Evolutionary conservation across 83 land plant genomes (phyloP), one percentile per base, ranked within the genome.

Genomic region (Picea abies): DNA sequence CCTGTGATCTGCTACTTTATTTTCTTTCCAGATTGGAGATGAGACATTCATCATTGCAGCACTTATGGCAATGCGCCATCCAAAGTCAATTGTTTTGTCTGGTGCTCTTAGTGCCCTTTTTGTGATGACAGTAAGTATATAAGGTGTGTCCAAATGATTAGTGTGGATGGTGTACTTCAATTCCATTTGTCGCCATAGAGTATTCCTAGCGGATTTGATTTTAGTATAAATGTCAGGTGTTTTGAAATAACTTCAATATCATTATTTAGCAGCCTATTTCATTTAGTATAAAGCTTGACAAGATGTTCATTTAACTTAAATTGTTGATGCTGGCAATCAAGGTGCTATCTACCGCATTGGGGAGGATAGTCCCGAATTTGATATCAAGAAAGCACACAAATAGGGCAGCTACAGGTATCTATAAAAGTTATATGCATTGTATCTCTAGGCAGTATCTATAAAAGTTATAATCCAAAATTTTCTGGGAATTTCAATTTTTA

Each of bases 11-110:
- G 20, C 37, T 82, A 22, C 35, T 25, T 60, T 29, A 76, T 62
- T 68, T 1, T 68, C 26, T 52, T 68, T 32, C 69, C 80, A 97
- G 99, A 97, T 97, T 90, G 99, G 99, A 79, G 99, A 97, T 91
- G 99, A 97, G 77, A 97, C 99, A 26, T 97, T 97, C 83, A 97
- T 97, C 25, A 97, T 97, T 80, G 99, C 99, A 39, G 99, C 99
- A 64, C 90, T 97, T 47, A 92, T 95, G 96, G 99, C 99, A n/a
- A 97, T 97, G 99, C 91, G 99, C 15, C 99, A 97, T 85, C 99
- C 99, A 68, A 97, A 94, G 80, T 87, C 99, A 39, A 97, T 90
- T 80, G 99, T 97, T 64, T 85, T 97, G 63, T 97, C 99, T 79
- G 99, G 99, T 83, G 99, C 99, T 14, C 98, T 97, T 22, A 71